Evolutionary conservation across 2,329 filamentous ascomycete genomes (phyloP).

Genomic region (Talaromyces sp.): DNA sequence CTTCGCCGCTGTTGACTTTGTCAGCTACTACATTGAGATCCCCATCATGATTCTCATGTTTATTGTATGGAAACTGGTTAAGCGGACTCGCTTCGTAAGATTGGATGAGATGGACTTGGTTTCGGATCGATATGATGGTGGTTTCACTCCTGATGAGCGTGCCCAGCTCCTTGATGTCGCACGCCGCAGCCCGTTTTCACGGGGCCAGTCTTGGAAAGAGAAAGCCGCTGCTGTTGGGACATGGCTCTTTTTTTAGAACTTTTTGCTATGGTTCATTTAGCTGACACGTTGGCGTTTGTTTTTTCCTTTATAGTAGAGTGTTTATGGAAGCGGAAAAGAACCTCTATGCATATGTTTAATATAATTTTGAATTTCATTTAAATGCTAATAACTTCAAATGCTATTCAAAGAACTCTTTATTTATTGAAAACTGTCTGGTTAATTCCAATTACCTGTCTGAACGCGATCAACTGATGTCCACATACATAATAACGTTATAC

Average conservation of each 20-base stretch:
- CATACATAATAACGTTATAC: too few relatives aligned
- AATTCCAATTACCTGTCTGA: too few relatives aligned
- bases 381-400: too few relatives aligned
- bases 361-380: not conserved
- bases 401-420: too few relatives aligned
- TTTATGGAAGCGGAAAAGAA: not conserved
- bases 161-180: constrained; percentile 2
- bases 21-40: constrained; percentile 60
- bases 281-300: not conserved
- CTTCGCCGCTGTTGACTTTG: constrained; percentile 56
- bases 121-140: constrained; percentile 36
- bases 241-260: constrained; percentile 32
- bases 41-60: constrained; percentile 55
- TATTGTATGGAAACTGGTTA: constrained; percentile 51
- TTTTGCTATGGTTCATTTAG: not conserved
- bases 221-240: constrained; percentile 29
- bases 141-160: constrained; percentile 7
- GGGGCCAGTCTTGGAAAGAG: constrained; percentile 14
- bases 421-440: too few relatives aligned
- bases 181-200: constrained; percentile 10
- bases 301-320: not conserved
- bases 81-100: constrained; percentile 41
- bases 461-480: too few relatives aligned
- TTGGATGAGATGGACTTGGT: constrained; percentile 47
- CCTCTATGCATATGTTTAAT: not conserved